Percentiles rank a stretch among this genome's conserved stretches.
Evolutionary conservation across 768 basidiomycete species (phyloP).

Genomic region (Galerina marginata): DNA sequence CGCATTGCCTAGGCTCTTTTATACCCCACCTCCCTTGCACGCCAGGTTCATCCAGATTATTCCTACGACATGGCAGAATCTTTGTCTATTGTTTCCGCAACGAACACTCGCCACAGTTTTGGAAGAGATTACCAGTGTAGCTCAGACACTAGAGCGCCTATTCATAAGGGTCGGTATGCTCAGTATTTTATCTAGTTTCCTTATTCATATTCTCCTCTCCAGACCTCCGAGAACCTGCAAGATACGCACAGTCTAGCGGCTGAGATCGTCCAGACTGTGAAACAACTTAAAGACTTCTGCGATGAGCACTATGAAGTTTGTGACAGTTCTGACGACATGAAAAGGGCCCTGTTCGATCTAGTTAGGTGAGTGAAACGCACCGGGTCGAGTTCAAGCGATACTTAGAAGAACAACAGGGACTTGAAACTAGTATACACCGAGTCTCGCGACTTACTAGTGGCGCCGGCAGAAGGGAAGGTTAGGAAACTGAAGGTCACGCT

Average conservation of each 20-base stretch:
- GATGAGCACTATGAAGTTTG: constrained; percentile 10
- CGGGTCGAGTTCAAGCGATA: neutral
- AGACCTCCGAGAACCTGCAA: constrained; percentile 3
- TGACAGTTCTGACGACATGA: constrained; percentile 9
- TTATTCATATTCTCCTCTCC: neutral
- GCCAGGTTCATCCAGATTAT: neutral
- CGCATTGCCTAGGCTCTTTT: too few species aligned
- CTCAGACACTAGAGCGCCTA: neutral
- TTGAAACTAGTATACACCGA: constrained; percentile 6
- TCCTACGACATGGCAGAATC: constrained; percentile 1
- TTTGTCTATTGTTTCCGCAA: neutral
- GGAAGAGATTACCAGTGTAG: neutral
- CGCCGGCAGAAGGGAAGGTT: neutral
- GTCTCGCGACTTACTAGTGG: neutral
- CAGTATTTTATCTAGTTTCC: neutral
- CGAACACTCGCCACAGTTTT: neutral
- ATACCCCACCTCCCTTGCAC: too few species aligned
- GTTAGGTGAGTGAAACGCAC: constrained; percentile 3
- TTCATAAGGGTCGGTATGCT: neutral
- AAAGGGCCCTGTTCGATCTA: constrained; percentile 5
- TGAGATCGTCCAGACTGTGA: constrained; percentile 3
- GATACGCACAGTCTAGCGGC: constrained; percentile 3
- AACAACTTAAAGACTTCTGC: constrained; percentile 13
- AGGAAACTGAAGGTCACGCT: constrained; percentile 6
- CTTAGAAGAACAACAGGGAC: constrained; percentile 3